A percentile compares a stretch with the other conserved stretches of the same genome.
These are phyloP conservation scores for Eutypa lata DNA, from an alignment of 2,329 filamentous ascomycete genomes.

Conservation along the genomic window DNA sequence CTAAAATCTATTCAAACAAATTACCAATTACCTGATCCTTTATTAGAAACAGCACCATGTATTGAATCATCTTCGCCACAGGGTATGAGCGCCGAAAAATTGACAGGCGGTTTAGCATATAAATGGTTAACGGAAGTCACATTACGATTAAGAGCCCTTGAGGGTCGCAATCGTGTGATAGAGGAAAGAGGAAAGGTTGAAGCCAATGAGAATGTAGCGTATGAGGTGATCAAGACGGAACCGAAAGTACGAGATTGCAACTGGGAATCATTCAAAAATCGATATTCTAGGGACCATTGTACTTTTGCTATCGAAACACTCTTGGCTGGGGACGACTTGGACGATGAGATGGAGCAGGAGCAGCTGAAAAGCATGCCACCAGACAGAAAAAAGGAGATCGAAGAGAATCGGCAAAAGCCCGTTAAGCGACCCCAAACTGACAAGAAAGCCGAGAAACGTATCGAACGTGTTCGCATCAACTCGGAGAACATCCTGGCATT, in stretches of 20 bases:
- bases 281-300: neutral
- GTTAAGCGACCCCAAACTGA: neutral
- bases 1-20: no score
- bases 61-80: no score
- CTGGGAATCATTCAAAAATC: neutral
- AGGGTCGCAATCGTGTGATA: no score
- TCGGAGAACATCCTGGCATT: neutral
- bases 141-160: no score
- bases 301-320: neutral
- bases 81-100: no score
- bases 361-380: neutral
- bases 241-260: neutral
- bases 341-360: neutral
- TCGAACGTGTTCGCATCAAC: neutral
- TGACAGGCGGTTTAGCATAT: no score
- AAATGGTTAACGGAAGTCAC: no score
- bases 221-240: neutral
- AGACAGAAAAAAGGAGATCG: neutral
- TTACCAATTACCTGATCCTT: no score
- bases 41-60: no score
- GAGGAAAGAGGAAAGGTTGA: no score
- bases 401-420: neutral
- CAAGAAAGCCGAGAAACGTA: neutral
- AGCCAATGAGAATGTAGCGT: no score
- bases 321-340: neutral